phyloP scores from a whole-genome alignment of 2,329 filamentous ascomycete species.

The Alternaria arbusti region DNA sequence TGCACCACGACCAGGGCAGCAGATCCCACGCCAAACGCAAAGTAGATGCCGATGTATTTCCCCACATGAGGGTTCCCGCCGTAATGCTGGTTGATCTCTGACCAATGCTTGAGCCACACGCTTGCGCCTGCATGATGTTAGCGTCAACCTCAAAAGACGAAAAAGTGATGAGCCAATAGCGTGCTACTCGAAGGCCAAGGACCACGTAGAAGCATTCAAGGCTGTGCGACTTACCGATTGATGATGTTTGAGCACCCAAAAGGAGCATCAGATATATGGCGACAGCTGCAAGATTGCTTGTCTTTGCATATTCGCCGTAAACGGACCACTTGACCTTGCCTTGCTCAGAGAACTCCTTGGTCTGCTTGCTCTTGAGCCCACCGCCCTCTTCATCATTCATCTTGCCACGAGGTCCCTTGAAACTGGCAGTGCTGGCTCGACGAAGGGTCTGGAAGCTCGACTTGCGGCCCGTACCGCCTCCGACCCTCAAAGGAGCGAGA shows the following conservation, averaged over 20 bases:
- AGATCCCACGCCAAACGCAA: slow-evolving; percentile 89
- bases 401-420: slow-evolving; percentile 84
- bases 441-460: slow-evolving; percentile 80
- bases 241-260: slow-evolving; percentile 78
- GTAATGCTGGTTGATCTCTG: slow-evolving; percentile 74
- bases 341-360: slow-evolving; percentile 88
- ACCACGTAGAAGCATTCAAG: neutral
- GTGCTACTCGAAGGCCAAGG: neutral
- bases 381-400: slow-evolving; percentile 82
- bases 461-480: slow-evolving; percentile 64
- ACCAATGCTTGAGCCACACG: slow-evolving; percentile 94
- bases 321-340: slow-evolving; percentile 98
- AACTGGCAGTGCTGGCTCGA: slow-evolving; percentile 89
- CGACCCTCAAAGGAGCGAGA: slow-evolving; percentile 74
- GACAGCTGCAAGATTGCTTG: slow-evolving; percentile 88
- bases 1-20: slow-evolving; percentile 86
- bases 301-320: slow-evolving; percentile 92
- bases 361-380: slow-evolving; percentile 77
- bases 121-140: slow-evolving; percentile 66
- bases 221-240: slow-evolving; percentile 67
- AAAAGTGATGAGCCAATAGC: slow-evolving; percentile 28
- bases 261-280: slow-evolving; percentile 78
- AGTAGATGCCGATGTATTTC: slow-evolving; percentile 94
- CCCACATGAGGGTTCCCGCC: slow-evolving; percentile 77
- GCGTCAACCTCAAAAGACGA: slow-evolving; percentile 19